Percentiles rank a stretch among this genome's conserved stretches.
Conservation (phyloP, 1,284 basidiomycete species). For the Heterobasidion annosum region DNA sequence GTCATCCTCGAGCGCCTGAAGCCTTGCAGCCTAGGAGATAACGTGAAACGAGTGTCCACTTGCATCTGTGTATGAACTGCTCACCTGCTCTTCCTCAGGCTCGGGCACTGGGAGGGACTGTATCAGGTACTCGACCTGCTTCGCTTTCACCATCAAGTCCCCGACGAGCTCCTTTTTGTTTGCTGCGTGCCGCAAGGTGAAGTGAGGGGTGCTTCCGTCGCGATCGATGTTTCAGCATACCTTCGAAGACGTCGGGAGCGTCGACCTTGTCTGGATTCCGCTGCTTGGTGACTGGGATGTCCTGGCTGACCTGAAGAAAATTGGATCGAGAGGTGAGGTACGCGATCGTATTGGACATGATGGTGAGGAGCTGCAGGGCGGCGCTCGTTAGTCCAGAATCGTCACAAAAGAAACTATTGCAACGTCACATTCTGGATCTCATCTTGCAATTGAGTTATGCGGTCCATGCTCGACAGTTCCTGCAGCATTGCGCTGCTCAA, state of each 20-base stretch:
- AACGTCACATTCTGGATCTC: conserved; percentile 67
- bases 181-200: conserved; percentile 27
- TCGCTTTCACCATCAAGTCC: conserved; percentile 75
- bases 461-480: conserved; percentile 82
- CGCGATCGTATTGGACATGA: conserved; percentile 70
- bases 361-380: conserved; percentile 54
- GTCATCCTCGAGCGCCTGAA: conserved; percentile 55
- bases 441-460: conserved; percentile 83
- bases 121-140: conserved; percentile 77
- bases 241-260: conserved; percentile 56
- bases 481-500: conserved; percentile 65
- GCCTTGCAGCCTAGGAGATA: conserved; percentile 43
- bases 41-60: background rate
- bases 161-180: conserved; percentile 74
- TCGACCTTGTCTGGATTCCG: conserved; percentile 64
- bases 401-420: background rate
- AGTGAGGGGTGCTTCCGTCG: background rate
- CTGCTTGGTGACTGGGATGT: conserved; percentile 70
- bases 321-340: conserved; percentile 68
- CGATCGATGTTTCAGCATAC: conserved; percentile 23
- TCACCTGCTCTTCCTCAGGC: conserved; percentile 61
- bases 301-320: conserved; percentile 63
- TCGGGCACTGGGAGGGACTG: conserved; percentile 68
- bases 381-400: background rate
- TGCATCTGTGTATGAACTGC: conserved; percentile 6